These are phyloP conservation scores for Dioscorea cayenensis DNA, from an alignment of 116 monocot genomes.

Conservation along the genomic window DNA sequence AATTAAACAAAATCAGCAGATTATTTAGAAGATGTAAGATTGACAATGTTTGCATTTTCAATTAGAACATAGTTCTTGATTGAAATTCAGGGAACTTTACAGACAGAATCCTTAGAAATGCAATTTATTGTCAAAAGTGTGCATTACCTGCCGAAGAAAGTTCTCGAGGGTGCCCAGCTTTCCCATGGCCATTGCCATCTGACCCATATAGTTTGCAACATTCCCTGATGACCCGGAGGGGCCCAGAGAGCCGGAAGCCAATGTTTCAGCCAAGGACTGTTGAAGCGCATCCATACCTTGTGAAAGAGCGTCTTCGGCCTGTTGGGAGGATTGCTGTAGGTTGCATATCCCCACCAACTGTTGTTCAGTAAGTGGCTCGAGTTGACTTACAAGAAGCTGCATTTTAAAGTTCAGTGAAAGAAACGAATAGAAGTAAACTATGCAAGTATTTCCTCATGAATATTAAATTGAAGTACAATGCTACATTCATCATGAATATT, in stretches of 20 bases:
- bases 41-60: no score
- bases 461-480: no score
- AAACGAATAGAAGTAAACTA: not conserved
- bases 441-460: no score
- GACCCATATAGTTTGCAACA: conserved; percentile 99
- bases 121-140: no score
- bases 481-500: no score
- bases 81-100: no score
- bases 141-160: conserved; percentile 83
- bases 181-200: conserved; percentile 99
- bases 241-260: conserved; percentile 63
- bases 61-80: no score
- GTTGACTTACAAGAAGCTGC: conserved; percentile 72
- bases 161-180: conserved; percentile 93
- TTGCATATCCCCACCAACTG: conserved; percentile 73
- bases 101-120: no score
- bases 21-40: no score
- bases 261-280: conserved; percentile 79
- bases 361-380: conserved; percentile 94
- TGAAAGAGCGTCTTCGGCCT: conserved; percentile 93
- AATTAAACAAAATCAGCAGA: no score
- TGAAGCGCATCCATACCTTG: conserved; percentile 97
- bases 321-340: conserved; percentile 85
- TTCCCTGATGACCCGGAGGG: conserved; percentile 78
- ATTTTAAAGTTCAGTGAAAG: not conserved